These are phyloP conservation scores for Linum trigynum DNA, from an alignment of 345 rosid genomes.

Conservation along the genomic window DNA sequence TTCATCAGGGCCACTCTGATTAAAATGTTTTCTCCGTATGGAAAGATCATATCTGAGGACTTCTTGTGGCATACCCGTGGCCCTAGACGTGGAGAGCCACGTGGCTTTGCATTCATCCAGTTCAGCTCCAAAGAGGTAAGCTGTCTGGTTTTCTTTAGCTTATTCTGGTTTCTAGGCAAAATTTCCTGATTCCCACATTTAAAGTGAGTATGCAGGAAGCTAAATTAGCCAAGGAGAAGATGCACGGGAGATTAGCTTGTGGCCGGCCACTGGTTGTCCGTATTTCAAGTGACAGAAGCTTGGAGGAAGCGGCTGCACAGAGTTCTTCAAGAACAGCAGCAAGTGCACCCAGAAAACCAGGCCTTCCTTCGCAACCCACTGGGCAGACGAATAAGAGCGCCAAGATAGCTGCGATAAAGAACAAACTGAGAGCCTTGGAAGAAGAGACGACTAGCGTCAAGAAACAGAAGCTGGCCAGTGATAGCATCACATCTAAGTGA, in stretches of 20 bases:
- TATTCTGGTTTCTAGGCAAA: slow-evolving; percentile 14
- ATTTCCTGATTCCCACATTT: slow-evolving; percentile 46
- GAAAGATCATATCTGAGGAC: slow-evolving; percentile 78
- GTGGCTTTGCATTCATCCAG: slow-evolving; percentile 78
- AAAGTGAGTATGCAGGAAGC: slow-evolving; percentile 99
- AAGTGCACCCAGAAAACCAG: slow-evolving; percentile 31
- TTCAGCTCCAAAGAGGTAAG: slow-evolving; percentile 75
- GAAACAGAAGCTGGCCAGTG: slow-evolving; percentile 47
- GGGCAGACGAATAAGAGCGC: slow-evolving; percentile 56
- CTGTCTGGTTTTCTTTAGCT: slow-evolving; percentile 15
- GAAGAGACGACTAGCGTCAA: slow-evolving; percentile 42
- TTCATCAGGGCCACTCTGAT: slow-evolving; percentile 65
- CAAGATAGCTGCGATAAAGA: slow-evolving; percentile 80
- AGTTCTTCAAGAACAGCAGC: slow-evolving; percentile 22
- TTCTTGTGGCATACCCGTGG: slow-evolving; percentile 93
- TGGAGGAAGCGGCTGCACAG: slow-evolving; percentile 31
- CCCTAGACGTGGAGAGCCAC: slow-evolving; percentile 83
- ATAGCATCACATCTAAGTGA: slow-evolving; percentile 7
- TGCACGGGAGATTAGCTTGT: slow-evolving; percentile 88
- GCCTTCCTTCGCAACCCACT: slow-evolving; percentile 31
- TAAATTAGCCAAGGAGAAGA: slow-evolving; percentile 78
- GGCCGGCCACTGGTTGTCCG: slow-evolving; percentile 82
- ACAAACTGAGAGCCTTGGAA: slow-evolving; percentile 73
- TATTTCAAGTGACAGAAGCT: slow-evolving; percentile 63
- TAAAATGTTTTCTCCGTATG: slow-evolving; percentile 85